These are phyloP conservation scores for Basipetospora chlamydospora DNA, from an alignment of 2,329 filamentous ascomycete genomes.

Conservation along the genomic window DNA sequence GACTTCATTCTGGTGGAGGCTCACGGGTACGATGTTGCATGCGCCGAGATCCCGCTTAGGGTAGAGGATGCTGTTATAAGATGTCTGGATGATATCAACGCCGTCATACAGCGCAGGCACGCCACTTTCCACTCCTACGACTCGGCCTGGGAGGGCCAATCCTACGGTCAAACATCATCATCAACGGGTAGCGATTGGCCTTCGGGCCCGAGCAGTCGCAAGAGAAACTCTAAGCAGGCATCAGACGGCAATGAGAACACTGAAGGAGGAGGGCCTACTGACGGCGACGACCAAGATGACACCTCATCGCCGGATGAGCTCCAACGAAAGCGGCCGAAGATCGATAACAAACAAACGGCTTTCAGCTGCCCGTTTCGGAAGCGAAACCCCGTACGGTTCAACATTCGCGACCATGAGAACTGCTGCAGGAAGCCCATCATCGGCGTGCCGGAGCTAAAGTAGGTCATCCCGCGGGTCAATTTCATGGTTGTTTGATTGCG, in stretches of 20 bases:
- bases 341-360: not conserved
- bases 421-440: conserved; percentile 29
- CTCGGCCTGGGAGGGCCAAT: not conserved
- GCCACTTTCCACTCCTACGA: not conserved
- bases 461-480: no score
- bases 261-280: not conserved
- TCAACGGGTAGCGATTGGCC: not conserved
- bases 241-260: not conserved
- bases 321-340: not conserved
- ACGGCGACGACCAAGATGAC: not conserved
- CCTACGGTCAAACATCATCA: not conserved
- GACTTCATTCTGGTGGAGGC: not conserved
- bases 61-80: conserved; percentile 1
- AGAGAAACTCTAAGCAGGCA: not conserved
- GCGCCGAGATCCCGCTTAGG: not conserved
- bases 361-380: conserved; percentile 29
- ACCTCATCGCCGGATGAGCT: not conserved
- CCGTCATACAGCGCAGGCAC: not conserved
- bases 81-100: conserved; percentile 1
- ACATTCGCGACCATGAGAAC: conserved; percentile 28
- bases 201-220: not conserved
- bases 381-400: conserved; percentile 28
- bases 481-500: not conserved
- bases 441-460: conserved; percentile 26
- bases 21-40: not conserved